phyloP scores from a whole-genome alignment of 345 rosid species.

The Populus tremula region DNA sequence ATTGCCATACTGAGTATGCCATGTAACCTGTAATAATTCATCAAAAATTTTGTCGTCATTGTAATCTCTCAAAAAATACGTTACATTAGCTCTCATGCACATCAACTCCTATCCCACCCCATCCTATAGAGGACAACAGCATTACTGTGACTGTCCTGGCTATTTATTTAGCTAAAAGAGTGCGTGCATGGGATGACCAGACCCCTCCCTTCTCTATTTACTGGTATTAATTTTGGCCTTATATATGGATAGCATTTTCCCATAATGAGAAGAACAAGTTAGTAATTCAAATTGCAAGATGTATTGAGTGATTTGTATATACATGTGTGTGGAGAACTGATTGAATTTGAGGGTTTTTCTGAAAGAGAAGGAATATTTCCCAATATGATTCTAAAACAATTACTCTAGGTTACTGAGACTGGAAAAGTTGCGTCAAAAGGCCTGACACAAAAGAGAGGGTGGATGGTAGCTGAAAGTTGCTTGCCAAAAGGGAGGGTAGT shows the following conservation, averaged over 20 bases:
- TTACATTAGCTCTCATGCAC: neutral
- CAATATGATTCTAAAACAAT: neutral
- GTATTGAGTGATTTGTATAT: neutral
- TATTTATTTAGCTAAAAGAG: neutral
- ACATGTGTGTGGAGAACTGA: neutral
- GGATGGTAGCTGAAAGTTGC: neutral
- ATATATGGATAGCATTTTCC: neutral
- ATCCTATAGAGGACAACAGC: constrained; percentile 17
- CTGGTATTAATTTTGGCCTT: neutral
- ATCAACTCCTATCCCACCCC: neutral
- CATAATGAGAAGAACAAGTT: neutral
- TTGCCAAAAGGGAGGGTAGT: neutral
- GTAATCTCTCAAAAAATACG: constrained; percentile 3
- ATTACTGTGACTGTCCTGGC: constrained; percentile 27
- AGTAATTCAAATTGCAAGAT: neutral
- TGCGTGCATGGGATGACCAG: too few species aligned
- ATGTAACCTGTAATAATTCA: constrained; percentile 17
- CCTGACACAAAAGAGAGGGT: neutral
- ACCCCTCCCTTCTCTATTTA: neutral
- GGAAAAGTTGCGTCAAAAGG: constrained; percentile 21
- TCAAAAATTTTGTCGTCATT: constrained; percentile 22
- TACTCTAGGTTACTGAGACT: constrained; percentile 2
- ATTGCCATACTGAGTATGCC: constrained; percentile 13
- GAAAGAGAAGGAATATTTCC: neutral
- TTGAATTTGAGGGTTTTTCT: constrained; percentile 6